Conservation (phyloP, 2,329 filamentous ascomycete genomes). For the Stachybotrys echinatus region DNA sequence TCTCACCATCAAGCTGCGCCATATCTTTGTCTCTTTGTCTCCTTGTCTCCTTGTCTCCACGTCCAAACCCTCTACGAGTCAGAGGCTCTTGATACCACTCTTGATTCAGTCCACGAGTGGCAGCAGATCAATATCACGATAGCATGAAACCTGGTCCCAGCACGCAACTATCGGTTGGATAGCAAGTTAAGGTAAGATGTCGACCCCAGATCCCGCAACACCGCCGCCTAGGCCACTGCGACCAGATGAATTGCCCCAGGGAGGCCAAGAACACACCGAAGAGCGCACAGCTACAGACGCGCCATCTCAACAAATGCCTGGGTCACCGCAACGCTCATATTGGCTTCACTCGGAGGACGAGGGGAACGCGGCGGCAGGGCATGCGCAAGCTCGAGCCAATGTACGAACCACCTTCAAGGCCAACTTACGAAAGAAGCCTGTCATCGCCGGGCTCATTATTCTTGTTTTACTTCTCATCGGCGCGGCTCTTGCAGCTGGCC, state of each 20-base stretch:
- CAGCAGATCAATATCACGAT: no score
- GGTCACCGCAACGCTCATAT: not conserved
- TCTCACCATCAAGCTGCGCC: no score
- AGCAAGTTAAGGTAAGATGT: no score
- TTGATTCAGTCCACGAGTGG: not conserved
- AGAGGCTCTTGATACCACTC: not conserved
- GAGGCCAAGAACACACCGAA: no score
- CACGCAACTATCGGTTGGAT: no score
- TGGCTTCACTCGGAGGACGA: not conserved
- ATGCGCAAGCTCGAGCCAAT: not conserved
- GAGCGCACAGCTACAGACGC: no score
- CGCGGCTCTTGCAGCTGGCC: not conserved
- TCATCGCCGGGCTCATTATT: not conserved
- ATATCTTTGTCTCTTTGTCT: no score
- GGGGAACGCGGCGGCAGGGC: not conserved
- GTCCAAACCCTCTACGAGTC: not conserved
- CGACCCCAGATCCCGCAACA: no score
- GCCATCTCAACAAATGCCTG: not conserved
- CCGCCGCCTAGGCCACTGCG: no score
- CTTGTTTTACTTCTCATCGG: not conserved
- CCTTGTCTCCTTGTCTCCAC: no score
- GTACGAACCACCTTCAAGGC: not conserved
- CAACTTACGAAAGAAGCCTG: not conserved
- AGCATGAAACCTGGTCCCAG: no score
- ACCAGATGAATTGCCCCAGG: no score